These are phyloP conservation scores for Heracleum sosnowskyi DNA, from an alignment of 129 eudicot species.

Conservation along the genomic window DNA sequence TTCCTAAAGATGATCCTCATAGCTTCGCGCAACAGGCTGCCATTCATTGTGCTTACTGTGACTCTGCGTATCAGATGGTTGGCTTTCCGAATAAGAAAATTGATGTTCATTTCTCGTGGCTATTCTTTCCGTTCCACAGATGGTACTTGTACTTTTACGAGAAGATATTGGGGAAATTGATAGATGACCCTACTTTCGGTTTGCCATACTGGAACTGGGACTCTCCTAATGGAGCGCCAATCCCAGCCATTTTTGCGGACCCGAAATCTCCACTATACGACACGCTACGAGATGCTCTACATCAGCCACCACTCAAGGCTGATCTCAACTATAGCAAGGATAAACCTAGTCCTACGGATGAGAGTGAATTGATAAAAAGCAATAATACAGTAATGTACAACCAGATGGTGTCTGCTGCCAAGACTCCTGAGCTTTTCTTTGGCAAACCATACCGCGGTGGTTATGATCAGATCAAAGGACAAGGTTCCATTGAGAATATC, in stretches of 20 bases:
- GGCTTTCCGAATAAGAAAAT: conserved; percentile 23
- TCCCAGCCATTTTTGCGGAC: conserved; percentile 22
- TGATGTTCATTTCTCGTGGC: conserved; percentile 44
- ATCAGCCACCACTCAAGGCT: conserved; percentile 14
- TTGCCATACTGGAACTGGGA: conserved; percentile 53
- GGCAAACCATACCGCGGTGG: conserved; percentile 40
- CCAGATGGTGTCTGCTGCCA: conserved; percentile 33
- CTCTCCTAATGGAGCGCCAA: conserved; percentile 21
- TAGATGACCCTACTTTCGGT: conserved; percentile 30
- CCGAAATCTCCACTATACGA: conserved; percentile 26
- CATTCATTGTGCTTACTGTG: conserved; percentile 47
- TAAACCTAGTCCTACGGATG: background rate
- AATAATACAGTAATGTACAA: conserved; percentile 37
- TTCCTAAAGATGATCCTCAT: conserved; percentile 39
- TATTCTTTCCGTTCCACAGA: conserved; percentile 52
- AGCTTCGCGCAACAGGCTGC: conserved; percentile 35
- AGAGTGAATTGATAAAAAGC: conserved; percentile 19
- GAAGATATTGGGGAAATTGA: conserved; percentile 33
- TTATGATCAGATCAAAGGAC: conserved; percentile 14
- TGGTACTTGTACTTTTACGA: conserved; percentile 47
- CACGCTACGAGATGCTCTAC: conserved; percentile 16
- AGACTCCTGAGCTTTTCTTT: conserved; percentile 22
- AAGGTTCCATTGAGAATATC: conserved; percentile 29
- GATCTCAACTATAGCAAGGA: conserved; percentile 25
- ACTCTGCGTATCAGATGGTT: conserved; percentile 29